Conservation (phyloP, 179 eudicot species). For the Nepenthes alata region DNA sequence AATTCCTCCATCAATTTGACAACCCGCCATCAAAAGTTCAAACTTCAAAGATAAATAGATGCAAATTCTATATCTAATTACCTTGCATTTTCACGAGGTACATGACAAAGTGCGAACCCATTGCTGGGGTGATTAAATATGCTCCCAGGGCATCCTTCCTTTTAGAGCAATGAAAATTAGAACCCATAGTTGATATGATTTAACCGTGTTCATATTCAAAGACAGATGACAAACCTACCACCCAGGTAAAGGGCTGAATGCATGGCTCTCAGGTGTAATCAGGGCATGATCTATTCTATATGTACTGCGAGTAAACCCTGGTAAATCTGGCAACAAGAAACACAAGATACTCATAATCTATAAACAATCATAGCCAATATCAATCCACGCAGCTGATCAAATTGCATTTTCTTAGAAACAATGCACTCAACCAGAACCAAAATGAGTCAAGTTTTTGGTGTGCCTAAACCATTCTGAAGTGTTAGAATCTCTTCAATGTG, state of each 20-base stretch:
- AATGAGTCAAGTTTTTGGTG: no score
- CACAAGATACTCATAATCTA: not conserved
- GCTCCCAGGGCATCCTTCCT: conserved; percentile 80
- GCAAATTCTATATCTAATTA: conserved; percentile 6
- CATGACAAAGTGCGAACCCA: conserved; percentile 92
- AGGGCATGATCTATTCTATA: conserved; percentile 79
- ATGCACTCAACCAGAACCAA: no score
- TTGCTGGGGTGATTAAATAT: conserved; percentile 68
- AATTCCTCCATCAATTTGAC: no score
- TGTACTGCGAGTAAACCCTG: conserved; percentile 90
- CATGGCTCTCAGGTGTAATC: conserved; percentile 93
- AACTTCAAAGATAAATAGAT: no score
- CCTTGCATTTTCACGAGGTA: conserved; percentile 98
- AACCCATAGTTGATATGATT: not conserved
- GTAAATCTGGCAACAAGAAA: conserved; percentile 49
- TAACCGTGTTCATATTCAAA: not conserved
- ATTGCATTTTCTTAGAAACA: not conserved
- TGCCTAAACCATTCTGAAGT: no score
- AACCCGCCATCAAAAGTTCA: no score
- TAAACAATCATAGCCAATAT: not conserved
- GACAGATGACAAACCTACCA: conserved; percentile 33
- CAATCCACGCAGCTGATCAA: not conserved
- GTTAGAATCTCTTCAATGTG: no score
- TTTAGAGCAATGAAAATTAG: conserved; percentile 8
- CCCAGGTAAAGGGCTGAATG: conserved; percentile 85